Base-by-base conservation (phyloP, 805 yeast species). In the Kuraishia molischiana region DNA sequence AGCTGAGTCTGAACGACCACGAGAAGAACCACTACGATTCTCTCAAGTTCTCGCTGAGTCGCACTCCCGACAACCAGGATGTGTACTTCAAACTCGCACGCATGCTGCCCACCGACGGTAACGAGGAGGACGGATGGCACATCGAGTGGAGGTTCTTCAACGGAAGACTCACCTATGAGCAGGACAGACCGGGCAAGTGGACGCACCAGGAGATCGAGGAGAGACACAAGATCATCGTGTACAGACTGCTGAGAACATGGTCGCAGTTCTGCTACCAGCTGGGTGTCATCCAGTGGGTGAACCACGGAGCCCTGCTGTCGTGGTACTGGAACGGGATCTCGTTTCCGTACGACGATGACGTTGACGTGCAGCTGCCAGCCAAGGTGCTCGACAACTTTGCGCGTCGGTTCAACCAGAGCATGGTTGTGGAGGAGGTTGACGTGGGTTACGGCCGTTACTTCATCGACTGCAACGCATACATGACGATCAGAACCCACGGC, bases 231-330 rank as follows among this genome's bases (percentile, higher is more conserved):
- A 46, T 47, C 8, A 44, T 59, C 2, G 43, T 67, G 14, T 74
- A 71, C 43, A 56, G 72, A 8, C 34, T 72, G 35, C 46, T 71
- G 4, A 54, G 74, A 37, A 67, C 68, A 5, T 73, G 72, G 59
- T 60, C 71, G 19, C 57, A 62, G 31, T 69, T 73, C 41, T 46
- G 69, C 11, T 50, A 54, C n/a, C 53, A 64, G 2, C 54, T 62
- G 36, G 70, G 70, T 1, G 39, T 73, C 4, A 51, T 62, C 3
- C 61, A 77, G 3, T 74, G 79, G 82, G 53, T 75, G 5, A 78
- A 78, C 1, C 83, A 76, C 48, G 83, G 83, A 1, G 53, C 79
- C 2, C 55, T 75, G 30, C 61, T 74, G 20, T 71, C 77, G 8
- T 74, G 79, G 69, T 59, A 71, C 43, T 76, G 79, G 70, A 73